Percentiles rank a stretch among this genome's conserved stretches.
Evolutionary conservation across 208 protist genomes (phyloP).

Genomic region (Trypanosoma brucei): DNA sequence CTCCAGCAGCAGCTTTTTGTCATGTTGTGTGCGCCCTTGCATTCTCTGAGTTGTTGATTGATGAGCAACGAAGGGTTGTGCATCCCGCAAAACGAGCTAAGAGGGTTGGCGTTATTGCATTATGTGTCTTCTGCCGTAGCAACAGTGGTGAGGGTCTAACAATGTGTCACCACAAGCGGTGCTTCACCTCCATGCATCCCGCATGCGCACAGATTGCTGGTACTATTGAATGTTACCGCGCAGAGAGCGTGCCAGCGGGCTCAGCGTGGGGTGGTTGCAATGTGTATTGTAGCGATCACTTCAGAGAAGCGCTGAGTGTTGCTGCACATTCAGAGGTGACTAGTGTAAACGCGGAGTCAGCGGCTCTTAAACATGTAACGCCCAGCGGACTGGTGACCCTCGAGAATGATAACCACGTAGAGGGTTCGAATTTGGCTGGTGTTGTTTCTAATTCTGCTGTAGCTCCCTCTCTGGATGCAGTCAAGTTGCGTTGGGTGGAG

Average conservation of each 20-base stretch:
- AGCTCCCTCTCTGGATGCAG: conserved; percentile 20
- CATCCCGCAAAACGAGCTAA: conserved; percentile 18
- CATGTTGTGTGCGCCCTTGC: conserved; percentile 62
- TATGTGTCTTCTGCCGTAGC: conserved; percentile 58
- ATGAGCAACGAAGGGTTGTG: conserved; percentile 13
- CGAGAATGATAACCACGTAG: neutral
- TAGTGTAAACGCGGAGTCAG: conserved; percentile 35
- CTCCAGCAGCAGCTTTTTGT: conserved; percentile 21
- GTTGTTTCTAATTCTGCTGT: neutral
- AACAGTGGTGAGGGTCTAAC: conserved; percentile 26
- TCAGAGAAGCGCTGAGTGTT: conserved; percentile 27
- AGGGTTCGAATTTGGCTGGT: too few relatives aligned
- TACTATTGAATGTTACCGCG: conserved; percentile 39
- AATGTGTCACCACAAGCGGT: conserved; percentile 52
- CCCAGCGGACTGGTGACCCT: neutral
- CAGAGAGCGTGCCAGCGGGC: neutral
- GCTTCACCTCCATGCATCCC: conserved; percentile 70
- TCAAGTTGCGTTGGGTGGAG: conserved; percentile 64
- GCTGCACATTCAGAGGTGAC: conserved; percentile 30
- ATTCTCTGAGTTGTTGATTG: conserved; percentile 44
- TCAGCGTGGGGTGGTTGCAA: conserved; percentile 46
- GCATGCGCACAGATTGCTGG: conserved; percentile 55
- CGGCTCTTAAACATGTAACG: conserved; percentile 21
- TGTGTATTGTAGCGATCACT: conserved; percentile 64
- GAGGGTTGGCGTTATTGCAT: conserved; percentile 31